Evolutionary conservation across 225 moss, liverwort and hornwort species (phyloP).

Genomic region (Climacium dendroides): DNA sequence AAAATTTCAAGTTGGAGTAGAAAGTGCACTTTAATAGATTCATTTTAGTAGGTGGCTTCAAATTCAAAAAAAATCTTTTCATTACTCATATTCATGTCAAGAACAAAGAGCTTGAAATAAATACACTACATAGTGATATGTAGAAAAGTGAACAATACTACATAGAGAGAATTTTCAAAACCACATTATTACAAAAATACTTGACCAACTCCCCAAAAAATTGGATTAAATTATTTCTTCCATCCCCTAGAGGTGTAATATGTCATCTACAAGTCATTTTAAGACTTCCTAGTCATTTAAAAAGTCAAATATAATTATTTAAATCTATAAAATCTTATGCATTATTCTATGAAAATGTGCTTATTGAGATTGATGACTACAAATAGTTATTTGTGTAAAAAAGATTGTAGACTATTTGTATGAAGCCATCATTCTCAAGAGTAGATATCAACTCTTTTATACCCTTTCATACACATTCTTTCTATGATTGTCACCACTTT

Average conservation of each 20-base stretch:
- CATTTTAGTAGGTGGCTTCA: accelerated
- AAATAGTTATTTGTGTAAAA: background rate
- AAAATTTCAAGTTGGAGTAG: background rate
- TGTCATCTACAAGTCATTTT: background rate
- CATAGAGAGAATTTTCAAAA: background rate
- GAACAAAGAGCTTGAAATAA: background rate
- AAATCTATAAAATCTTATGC: too few species aligned
- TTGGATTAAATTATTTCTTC: background rate
- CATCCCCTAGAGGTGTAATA: background rate
- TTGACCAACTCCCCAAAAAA: background rate
- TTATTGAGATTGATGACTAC: too few species aligned
- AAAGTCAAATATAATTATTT: too few species aligned
- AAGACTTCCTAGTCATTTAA: accelerated
- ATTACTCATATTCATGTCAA: background rate
- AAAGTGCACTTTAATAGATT: background rate
- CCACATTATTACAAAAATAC: background rate
- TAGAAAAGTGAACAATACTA: background rate
- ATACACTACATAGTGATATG: background rate
- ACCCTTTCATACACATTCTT: background rate
- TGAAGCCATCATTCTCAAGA: background rate
- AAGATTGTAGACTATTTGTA: background rate
- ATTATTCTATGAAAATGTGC: too few species aligned
- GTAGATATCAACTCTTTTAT: background rate
- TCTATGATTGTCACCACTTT: background rate
- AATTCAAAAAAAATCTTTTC: background rate